phyloP scores from a whole-genome alignment of 1,284 basidiomycete species.

The Volvariella surrecta region DNA sequence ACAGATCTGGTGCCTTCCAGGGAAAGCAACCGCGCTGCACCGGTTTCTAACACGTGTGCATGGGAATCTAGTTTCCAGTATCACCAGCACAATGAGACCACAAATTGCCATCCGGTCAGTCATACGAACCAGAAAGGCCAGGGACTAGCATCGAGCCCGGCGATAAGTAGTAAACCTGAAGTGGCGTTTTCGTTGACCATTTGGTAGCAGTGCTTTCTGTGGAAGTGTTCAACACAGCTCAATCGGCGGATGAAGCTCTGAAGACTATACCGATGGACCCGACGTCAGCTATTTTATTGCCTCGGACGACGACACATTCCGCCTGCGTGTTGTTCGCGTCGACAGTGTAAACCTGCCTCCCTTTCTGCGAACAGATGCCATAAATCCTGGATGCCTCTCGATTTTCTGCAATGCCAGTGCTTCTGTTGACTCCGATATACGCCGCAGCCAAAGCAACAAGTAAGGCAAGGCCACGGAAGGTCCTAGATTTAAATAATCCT shows the following conservation, averaged over 20 bases:
- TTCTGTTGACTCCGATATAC: too few relatives aligned
- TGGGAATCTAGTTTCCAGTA: conserved; percentile 56
- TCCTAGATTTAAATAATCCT: too few relatives aligned
- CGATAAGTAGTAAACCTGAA: conserved; percentile 21
- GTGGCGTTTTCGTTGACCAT: conserved; percentile 20
- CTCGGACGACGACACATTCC: conserved; percentile 53
- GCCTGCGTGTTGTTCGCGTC: conserved; percentile 37
- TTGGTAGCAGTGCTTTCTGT: conserved; percentile 36
- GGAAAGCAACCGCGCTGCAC: conserved; percentile 53
- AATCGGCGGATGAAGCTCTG: background rate
- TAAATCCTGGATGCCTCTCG: conserved; percentile 24
- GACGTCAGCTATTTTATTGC: conserved; percentile 37
- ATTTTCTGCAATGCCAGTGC: too few relatives aligned
- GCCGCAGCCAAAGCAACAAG: conserved; percentile 2
- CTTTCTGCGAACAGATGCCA: conserved; percentile 49
- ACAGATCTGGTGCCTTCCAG: conserved; percentile 58
- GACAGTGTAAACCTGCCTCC: conserved; percentile 50
- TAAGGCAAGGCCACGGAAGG: background rate
- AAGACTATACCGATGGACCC: conserved; percentile 47
- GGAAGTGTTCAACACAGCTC: background rate
- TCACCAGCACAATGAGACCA: background rate
- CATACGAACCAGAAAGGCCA: conserved; percentile 51
- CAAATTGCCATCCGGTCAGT: background rate
- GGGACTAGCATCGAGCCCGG: conserved; percentile 54
- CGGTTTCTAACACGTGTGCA: conserved; percentile 72